A percentile compares a stretch with the other conserved stretches of the same genome.
phyloP scores from a whole-genome alignment of 352 stramenopile genomes.

The Phytophthora kernoviae region DNA sequence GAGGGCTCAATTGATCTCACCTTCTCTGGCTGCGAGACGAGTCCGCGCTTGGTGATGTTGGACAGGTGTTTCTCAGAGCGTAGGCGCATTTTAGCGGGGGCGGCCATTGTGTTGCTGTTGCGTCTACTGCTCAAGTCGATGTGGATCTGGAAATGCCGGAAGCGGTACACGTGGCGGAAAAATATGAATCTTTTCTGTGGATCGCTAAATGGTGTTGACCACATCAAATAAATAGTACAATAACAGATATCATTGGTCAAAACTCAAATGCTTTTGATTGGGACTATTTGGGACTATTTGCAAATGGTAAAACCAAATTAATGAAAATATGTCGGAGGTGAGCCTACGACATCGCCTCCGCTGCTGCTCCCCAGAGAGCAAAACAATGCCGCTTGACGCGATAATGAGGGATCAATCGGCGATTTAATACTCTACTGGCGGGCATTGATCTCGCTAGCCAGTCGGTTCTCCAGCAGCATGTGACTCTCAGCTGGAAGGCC shows the following conservation, averaged over 20 bases:
- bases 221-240: background rate
- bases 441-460: constrained; percentile 80
- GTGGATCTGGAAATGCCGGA: constrained; percentile 32
- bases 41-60: constrained; percentile 89
- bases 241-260: background rate
- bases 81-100: constrained; percentile 83
- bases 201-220: background rate
- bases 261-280: background rate
- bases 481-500: constrained; percentile 97
- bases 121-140: constrained; percentile 6
- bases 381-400: constrained; percentile 1
- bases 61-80: constrained; percentile 86
- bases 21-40: constrained; percentile 80
- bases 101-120: constrained; percentile 31
- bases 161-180: background rate
- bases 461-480: constrained; percentile 98
- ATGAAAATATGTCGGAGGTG: background rate
- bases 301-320: background rate
- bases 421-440: constrained; percentile 61
- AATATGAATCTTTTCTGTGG: background rate
- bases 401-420: background rate
- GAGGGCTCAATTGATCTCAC: constrained; percentile 31
- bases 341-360: background rate
- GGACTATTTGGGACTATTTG: constrained; percentile 1
- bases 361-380: background rate